Evolutionary conservation across 495 filamentous ascomycete genomes (phyloP).

Genomic region (Corynascus novoguineensis): DNA sequence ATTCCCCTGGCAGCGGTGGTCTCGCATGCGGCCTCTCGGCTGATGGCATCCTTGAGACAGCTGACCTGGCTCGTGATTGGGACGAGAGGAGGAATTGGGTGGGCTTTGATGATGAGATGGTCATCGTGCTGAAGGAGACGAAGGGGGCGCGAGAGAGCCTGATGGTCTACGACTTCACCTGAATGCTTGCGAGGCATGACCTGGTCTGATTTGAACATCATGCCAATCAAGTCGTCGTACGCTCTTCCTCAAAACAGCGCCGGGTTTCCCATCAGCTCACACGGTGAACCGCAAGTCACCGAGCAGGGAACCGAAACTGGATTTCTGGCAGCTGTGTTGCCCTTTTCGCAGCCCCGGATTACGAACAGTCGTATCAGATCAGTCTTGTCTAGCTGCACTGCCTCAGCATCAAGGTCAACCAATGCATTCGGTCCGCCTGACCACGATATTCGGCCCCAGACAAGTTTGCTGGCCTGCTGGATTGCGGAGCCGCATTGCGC

Average conservation of each 20-base stretch:
- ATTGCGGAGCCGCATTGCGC: constrained; percentile 2
- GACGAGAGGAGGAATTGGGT: constrained; percentile 56
- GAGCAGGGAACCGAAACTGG: too few species aligned
- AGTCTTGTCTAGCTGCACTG: neutral
- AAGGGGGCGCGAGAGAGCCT: constrained; percentile 62
- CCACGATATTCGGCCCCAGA: neutral
- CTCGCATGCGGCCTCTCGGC: neutral
- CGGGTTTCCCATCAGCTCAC: too few species aligned
- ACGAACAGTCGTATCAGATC: neutral
- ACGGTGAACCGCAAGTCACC: too few species aligned
- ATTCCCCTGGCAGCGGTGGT: constrained; percentile 21
- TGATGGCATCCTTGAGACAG: neutral
- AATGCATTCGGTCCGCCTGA: neutral
- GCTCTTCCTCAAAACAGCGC: too few species aligned
- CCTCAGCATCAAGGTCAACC: neutral
- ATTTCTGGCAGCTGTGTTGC: neutral
- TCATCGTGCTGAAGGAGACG: constrained; percentile 76
- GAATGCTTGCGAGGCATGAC: constrained; percentile 12
- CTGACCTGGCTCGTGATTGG: constrained; percentile 12
- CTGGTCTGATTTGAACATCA: neutral
- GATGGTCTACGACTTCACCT: constrained; percentile 91
- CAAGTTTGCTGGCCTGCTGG: neutral
- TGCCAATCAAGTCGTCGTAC: neutral
- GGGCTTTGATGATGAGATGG: constrained; percentile 90
- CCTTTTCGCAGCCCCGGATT: neutral